Evolutionary conservation across 2,329 filamentous ascomycete genomes (phyloP).

Genomic region (Botrytis galanthina): DNA sequence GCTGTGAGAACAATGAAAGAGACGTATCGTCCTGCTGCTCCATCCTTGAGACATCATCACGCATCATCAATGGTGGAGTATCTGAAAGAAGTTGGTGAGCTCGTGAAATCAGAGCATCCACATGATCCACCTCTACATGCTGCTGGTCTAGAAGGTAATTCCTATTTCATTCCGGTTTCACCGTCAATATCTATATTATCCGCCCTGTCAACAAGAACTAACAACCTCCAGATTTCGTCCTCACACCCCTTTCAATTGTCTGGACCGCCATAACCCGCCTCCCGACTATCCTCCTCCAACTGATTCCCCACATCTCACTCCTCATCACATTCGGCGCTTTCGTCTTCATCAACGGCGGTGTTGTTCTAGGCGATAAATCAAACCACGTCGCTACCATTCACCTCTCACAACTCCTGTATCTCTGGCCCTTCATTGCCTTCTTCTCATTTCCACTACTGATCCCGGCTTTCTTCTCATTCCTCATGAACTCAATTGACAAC

Average conservation of each 20-base stretch:
- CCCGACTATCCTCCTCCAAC: conserved; percentile 43
- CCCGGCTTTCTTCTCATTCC: conserved; percentile 47
- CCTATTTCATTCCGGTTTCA: neutral
- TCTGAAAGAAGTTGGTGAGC: conserved; percentile 45
- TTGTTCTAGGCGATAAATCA: conserved; percentile 92
- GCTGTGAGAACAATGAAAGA: conserved; percentile 50
- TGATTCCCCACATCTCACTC: conserved; percentile 56
- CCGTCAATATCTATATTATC: neutral
- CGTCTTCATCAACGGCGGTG: conserved; percentile 82
- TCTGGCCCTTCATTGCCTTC: conserved; percentile 86
- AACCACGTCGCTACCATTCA: conserved; percentile 91
- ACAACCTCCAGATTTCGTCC: conserved; percentile 49
- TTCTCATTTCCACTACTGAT: conserved; percentile 80
- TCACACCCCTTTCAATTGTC: conserved; percentile 60
- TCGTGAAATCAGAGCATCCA: neutral
- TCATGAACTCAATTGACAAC: conserved; percentile 33
- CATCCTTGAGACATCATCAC: neutral
- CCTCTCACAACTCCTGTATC: conserved; percentile 88
- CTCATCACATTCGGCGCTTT: conserved; percentile 70
- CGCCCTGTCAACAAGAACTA: conserved; percentile 6
- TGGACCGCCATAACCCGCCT: conserved; percentile 55
- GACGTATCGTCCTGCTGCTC: neutral
- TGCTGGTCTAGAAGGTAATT: conserved; percentile 52
- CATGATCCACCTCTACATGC: neutral
- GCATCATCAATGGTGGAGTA: conserved; percentile 35